Percentiles rank a stretch among this genome's conserved stretches.
Evolutionary conservation across 257 asterid genomes (phyloP).

Genomic region (Paulownia fortunei): DNA sequence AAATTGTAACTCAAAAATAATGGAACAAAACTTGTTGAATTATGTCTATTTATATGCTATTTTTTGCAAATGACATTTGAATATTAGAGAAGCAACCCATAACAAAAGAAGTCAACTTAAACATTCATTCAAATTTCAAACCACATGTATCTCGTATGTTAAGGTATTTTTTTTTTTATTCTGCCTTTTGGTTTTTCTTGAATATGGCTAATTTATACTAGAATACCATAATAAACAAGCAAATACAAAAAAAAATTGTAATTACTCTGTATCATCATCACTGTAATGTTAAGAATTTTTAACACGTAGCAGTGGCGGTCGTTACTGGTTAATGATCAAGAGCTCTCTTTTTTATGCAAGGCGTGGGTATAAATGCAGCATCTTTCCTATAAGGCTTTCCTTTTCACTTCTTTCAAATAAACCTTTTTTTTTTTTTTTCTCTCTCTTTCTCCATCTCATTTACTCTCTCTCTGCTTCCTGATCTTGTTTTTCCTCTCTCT

Average conservation of each 20-base stretch:
- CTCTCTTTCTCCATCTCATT: conserved; percentile 27
- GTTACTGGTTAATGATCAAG: conserved; percentile 71
- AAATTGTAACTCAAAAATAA: not conserved
- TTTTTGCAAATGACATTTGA: conserved; percentile 1
- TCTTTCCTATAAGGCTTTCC: conserved; percentile 56
- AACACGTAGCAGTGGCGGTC: conserved; percentile 58
- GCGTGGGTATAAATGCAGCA: conserved; percentile 88
- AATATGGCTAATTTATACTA: not conserved
- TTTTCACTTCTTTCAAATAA: conserved; percentile 46
- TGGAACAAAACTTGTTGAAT: too few relatives aligned
- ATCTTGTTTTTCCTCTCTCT: conserved; percentile 30
- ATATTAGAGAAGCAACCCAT: conserved; percentile 14
- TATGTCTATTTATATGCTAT: too few relatives aligned
- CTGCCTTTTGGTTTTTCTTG: not conserved
- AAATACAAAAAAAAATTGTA: not conserved
- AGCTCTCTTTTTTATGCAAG: conserved; percentile 68
- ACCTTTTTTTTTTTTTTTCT: conserved; percentile 29
- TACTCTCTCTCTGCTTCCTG: conserved; percentile 36
- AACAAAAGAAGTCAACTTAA: conserved; percentile 29
- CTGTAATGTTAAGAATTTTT: conserved; percentile 25
- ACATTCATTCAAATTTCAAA: conserved; percentile 30
- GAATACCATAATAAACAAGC: not conserved
- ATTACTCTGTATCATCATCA: conserved; percentile 10
- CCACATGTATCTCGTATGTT: not conserved
- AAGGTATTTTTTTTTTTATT: not conserved